Conservation (phyloP, 2,329 filamentous ascomycete genomes). For the Colletotrichum lini region DNA sequence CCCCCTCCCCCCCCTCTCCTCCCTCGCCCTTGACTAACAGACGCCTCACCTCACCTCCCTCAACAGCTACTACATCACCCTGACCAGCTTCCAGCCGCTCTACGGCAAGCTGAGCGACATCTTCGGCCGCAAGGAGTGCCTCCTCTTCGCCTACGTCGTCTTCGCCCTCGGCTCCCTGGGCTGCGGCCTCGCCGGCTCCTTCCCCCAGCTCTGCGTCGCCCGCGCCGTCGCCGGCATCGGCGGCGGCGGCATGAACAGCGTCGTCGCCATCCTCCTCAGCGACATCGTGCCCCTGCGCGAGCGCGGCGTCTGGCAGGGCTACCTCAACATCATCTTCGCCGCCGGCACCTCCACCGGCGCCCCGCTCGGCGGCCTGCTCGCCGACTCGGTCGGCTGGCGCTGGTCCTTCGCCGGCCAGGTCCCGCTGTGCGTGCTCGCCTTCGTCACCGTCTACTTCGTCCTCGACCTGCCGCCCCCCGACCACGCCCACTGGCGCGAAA, state of each 20-base stretch:
- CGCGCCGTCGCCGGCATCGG: conserved; percentile 70
- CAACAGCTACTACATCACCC: conserved; percentile 77
- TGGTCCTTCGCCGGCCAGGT: conserved; percentile 81
- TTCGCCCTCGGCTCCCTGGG: conserved; percentile 76
- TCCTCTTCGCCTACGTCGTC: conserved; percentile 75
- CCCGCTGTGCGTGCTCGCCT: conserved; percentile 77
- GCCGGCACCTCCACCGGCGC: conserved; percentile 78
- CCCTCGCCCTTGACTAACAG: not conserved
- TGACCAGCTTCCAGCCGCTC: conserved; percentile 82
- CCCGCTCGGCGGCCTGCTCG: conserved; percentile 79
- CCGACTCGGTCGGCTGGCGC: conserved; percentile 82
- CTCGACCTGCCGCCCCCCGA: conserved; percentile 73
- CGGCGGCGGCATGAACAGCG: conserved; percentile 79
- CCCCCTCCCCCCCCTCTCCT: not conserved
- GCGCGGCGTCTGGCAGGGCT: conserved; percentile 81
- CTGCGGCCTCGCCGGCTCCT: conserved; percentile 74
- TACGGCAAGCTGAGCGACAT: conserved; percentile 81
- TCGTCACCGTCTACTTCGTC: conserved; percentile 73
- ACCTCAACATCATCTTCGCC: conserved; percentile 80
- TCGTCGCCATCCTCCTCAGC: conserved; percentile 78
- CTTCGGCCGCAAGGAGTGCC: conserved; percentile 76
- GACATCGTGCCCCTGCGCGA: conserved; percentile 80
- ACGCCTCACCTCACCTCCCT: no score
- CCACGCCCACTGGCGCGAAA: conserved; percentile 73
- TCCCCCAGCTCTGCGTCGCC: conserved; percentile 76